phyloP scores from a whole-genome alignment of 352 stramenopile genomes.

The Phytophthora fragariae region DNA sequence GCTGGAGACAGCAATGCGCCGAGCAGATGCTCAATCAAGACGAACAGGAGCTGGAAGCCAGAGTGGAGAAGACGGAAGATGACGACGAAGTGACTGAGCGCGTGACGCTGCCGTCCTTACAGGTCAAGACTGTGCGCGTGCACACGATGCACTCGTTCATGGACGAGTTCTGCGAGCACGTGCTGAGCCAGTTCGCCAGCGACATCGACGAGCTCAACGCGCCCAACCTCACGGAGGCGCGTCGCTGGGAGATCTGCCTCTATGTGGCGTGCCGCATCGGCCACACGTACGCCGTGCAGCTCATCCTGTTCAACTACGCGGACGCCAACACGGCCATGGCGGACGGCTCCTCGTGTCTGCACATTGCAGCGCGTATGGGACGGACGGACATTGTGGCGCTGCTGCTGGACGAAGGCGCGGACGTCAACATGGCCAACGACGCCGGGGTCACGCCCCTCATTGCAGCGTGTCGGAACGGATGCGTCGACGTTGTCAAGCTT shows the following conservation, averaged over 20 bases:
- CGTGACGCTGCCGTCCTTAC: conserved; percentile 52
- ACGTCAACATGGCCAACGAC: conserved; percentile 68
- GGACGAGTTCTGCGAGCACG: conserved; percentile 81
- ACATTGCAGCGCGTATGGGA: conserved; percentile 79
- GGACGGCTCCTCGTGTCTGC: conserved; percentile 73
- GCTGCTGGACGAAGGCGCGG: conserved; percentile 71
- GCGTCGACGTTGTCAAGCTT: conserved; percentile 57
- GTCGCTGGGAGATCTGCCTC: conserved; percentile 79
- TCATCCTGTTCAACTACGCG: conserved; percentile 81
- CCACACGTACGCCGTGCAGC: conserved; percentile 75
- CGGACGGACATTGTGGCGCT: conserved; percentile 66
- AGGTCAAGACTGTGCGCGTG: conserved; percentile 67
- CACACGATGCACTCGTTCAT: conserved; percentile 83
- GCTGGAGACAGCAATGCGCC: conserved; percentile 66
- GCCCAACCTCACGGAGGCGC: conserved; percentile 50
- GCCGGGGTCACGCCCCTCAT: conserved; percentile 78
- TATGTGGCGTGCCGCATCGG: conserved; percentile 79
- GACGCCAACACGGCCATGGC: conserved; percentile 66
- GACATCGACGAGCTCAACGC: conserved; percentile 68
- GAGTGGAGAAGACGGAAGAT: conserved; percentile 6
- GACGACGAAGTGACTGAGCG: conserved; percentile 9
- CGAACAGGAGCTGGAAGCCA: conserved; percentile 6
- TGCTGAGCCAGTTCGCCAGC: conserved; percentile 65
- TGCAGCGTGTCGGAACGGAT: conserved; percentile 71
- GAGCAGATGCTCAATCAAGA: conserved; percentile 56